Conservation (phyloP, 1,284 basidiomycete genomes). For the Marasmius tenuissimus region DNA sequence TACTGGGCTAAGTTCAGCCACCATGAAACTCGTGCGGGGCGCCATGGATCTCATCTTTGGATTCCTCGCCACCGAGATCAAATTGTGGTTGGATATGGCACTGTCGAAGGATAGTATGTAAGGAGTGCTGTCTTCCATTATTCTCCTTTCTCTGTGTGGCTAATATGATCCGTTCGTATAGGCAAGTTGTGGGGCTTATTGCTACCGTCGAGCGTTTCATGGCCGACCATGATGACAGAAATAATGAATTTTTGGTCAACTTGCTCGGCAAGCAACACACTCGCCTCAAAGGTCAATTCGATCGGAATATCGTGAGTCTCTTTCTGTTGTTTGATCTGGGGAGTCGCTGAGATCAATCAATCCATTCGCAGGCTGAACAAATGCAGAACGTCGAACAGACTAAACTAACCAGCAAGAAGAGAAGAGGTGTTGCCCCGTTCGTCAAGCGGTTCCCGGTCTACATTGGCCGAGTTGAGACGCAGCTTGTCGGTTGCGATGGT, state of each 20-base stretch:
- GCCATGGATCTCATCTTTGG: conserved; percentile 96
- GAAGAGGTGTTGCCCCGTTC: conserved; percentile 91
- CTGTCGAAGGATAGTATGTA: conserved; percentile 79
- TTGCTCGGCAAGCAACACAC: conserved; percentile 82
- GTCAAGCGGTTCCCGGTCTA: conserved; percentile 92
- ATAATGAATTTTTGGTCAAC: conserved; percentile 73
- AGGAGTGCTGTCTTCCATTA: conserved; percentile 25
- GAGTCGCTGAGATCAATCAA: conserved; percentile 5
- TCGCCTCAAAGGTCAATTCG: conserved; percentile 71
- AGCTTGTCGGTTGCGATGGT: conserved; percentile 77
- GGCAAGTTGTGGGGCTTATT: conserved; percentile 86
- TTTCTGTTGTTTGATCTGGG: not conserved
- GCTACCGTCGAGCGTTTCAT: conserved; percentile 81
- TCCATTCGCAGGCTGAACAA: conserved; percentile 69
- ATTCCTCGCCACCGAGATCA: conserved; percentile 84
- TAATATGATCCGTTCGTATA: conserved; percentile 29
- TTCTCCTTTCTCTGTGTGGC: not conserved
- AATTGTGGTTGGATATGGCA: conserved; percentile 82
- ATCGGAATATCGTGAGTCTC: conserved; percentile 74
- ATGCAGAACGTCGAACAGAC: conserved; percentile 90
- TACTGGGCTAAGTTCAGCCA: conserved; percentile 64
- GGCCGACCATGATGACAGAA: conserved; percentile 75
- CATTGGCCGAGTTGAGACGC: conserved; percentile 81
- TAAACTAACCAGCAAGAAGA: conserved; percentile 88
- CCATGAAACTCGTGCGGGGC: conserved; percentile 78